Conservation (phyloP, 2,329 filamentous ascomycete species). For the Venturia oleaginea region DNA sequence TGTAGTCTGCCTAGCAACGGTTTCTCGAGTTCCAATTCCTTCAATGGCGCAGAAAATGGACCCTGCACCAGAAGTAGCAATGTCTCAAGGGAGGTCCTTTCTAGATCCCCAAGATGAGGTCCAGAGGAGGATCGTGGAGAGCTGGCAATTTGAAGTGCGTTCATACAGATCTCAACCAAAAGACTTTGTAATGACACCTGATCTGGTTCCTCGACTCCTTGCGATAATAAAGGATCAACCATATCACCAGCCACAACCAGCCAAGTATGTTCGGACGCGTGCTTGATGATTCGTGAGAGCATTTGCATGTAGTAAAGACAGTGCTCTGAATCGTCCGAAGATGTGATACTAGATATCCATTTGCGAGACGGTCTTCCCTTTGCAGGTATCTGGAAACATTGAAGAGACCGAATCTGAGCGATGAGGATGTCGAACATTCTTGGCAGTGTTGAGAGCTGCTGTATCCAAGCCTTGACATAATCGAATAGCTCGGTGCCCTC, state of each 20-base stretch:
- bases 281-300: slow-evolving; percentile 62
- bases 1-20: slow-evolving; percentile 60
- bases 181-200: slow-evolving; percentile 54
- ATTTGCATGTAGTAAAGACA: slow-evolving; percentile 71
- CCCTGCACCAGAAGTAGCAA: slow-evolving; percentile 55
- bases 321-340: slow-evolving; percentile 58
- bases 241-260: slow-evolving; percentile 56
- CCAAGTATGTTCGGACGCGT: slow-evolving; percentile 62
- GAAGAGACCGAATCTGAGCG: slow-evolving; percentile 3
- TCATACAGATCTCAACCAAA: slow-evolving; percentile 56
- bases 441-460: slow-evolving; percentile 46
- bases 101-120: slow-evolving; percentile 51
- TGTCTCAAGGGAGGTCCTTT: slow-evolving; percentile 60
- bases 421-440: slow-evolving; percentile 32
- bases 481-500: slow-evolving; percentile 66
- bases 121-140: slow-evolving; percentile 29
- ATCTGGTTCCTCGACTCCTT: slow-evolving; percentile 34
- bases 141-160: slow-evolving; percentile 44
- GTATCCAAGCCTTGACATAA: slow-evolving; percentile 73
- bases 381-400: slow-evolving; percentile 9
- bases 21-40: slow-evolving; percentile 59
- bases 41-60: slow-evolving; percentile 50
- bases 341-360: neutral
- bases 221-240: slow-evolving; percentile 40
- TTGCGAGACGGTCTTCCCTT: slow-evolving; percentile 17